Percentiles rank a stretch among this genome's conserved stretches.
phyloP scores from a whole-genome alignment of 352 stramenopile genomes.

The Phytophthora pisi region DNA sequence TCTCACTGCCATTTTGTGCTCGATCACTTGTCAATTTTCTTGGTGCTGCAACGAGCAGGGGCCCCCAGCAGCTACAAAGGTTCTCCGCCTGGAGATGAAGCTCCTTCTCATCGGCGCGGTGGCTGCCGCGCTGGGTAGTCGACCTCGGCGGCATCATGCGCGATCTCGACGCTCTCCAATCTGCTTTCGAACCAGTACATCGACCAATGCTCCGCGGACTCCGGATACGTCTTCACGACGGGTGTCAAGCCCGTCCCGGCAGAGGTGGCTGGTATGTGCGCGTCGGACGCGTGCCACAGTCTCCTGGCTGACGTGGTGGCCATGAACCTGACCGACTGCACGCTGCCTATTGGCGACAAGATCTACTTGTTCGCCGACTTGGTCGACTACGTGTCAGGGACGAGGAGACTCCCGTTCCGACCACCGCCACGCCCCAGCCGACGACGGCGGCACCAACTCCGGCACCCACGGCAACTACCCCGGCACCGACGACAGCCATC shows the following conservation, averaged over 20 bases:
- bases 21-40: conserved; percentile 24
- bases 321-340: conserved; percentile 36
- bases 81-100: conserved; percentile 32
- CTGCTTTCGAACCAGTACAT: conserved; percentile 35
- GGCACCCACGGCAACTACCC: conserved; percentile 12
- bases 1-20: too few relatives aligned
- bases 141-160: conserved; percentile 13
- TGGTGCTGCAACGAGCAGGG: conserved; percentile 13
- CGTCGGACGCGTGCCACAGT: conserved; percentile 26
- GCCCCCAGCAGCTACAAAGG: conserved; percentile 6
- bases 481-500: conserved; percentile 9
- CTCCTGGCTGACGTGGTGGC: conserved; percentile 25
- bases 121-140: conserved; percentile 8
- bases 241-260: conserved; percentile 15
- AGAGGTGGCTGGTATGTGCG: conserved; percentile 32
- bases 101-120: conserved; percentile 11
- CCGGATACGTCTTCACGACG: conserved; percentile 31
- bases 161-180: conserved; percentile 17
- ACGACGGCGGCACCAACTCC: conserved; percentile 13
- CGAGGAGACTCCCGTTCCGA: conserved; percentile 10
- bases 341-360: conserved; percentile 28
- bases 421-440: conserved; percentile 11
- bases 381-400: conserved; percentile 27
- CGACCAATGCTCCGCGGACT: conserved; percentile 31
- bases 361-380: conserved; percentile 38